phyloP scores from a whole-genome alignment of 768 basidiomycete genomes.

The Boletellus sp. region DNA sequence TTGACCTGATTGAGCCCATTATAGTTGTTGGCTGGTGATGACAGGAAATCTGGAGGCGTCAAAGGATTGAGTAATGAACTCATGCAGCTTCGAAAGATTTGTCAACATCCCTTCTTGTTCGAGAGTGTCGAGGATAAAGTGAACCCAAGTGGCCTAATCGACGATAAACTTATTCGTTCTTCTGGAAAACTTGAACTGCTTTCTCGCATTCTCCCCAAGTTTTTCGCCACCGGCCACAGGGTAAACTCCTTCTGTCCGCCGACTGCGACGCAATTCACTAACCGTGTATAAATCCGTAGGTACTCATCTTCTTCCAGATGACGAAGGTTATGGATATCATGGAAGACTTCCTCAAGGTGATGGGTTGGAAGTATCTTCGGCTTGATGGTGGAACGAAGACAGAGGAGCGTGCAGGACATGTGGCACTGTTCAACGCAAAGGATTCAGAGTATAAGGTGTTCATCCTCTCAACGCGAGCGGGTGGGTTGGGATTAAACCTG shows the following conservation, averaged over 20 bases:
- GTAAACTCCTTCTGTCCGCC: conserved; percentile 37
- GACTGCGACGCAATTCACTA: background rate
- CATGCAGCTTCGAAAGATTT: conserved; percentile 97
- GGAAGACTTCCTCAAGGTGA: conserved; percentile 90
- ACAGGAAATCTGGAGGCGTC: conserved; percentile 70
- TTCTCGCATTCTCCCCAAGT: conserved; percentile 88
- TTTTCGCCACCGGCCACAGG: conserved; percentile 88
- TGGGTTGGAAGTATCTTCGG: conserved; percentile 83
- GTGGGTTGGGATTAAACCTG: conserved; percentile 90
- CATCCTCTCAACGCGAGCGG: conserved; percentile 90
- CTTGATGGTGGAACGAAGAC: conserved; percentile 97
- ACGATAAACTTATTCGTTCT: conserved; percentile 80
- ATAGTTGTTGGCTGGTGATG: conserved; percentile 2
- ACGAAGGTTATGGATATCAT: conserved; percentile 99
- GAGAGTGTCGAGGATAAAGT: conserved; percentile 93
- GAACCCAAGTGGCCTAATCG: conserved; percentile 75
- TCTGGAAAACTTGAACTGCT: conserved; percentile 95
- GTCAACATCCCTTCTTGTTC: conserved; percentile 96
- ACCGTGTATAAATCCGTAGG: conserved; percentile 41
- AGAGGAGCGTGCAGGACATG: conserved; percentile 86
- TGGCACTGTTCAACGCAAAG: conserved; percentile 85
- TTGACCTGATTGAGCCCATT: background rate
- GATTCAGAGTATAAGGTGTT: conserved; percentile 87
- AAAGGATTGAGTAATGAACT: conserved; percentile 92
- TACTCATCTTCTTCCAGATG: conserved; percentile 99